phyloP scores from a whole-genome alignment of 2,329 filamentous ascomycete genomes.

The Huntiella omanensis region DNA sequence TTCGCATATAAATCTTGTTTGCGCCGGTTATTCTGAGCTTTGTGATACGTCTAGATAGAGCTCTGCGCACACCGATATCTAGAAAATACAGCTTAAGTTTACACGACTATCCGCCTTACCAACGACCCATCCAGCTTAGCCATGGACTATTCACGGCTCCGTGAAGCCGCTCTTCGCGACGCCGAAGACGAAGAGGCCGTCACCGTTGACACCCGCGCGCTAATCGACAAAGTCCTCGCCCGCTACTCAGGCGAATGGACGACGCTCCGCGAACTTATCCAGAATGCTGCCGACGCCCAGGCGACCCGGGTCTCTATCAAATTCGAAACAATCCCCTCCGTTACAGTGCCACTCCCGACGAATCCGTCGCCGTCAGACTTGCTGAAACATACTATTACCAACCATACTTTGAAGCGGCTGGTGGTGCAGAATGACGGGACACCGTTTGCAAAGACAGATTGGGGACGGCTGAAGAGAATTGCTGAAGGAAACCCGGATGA shows the following conservation, averaged over 20 bases:
- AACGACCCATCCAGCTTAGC: too few relatives aligned
- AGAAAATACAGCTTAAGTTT: too few relatives aligned
- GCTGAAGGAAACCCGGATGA: constrained; percentile 98
- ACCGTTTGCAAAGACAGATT: constrained; percentile 76
- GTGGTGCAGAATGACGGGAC: constrained; percentile 85
- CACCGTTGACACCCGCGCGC: constrained; percentile 85
- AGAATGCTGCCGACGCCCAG: constrained; percentile 95
- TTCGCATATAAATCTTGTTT: too few relatives aligned
- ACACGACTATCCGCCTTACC: too few relatives aligned
- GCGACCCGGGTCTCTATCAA: constrained; percentile 77
- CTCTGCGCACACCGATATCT: too few relatives aligned
- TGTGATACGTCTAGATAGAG: too few relatives aligned
- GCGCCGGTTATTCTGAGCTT: too few relatives aligned
- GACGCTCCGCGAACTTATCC: constrained; percentile 76
- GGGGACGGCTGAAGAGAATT: constrained; percentile 83
- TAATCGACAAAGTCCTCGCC: constrained; percentile 95
- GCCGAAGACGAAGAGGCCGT: constrained; percentile 91
- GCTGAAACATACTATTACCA: constrained; percentile 63
- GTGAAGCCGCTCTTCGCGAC: constrained; percentile 69
- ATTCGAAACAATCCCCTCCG: constrained; percentile 78
- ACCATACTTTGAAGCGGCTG: constrained; percentile 76
- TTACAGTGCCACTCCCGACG: constrained; percentile 49
- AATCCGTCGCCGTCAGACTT: constrained; percentile 49
- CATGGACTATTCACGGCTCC: constrained; percentile 60
- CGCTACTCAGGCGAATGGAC: constrained; percentile 94